These are phyloP conservation scores for Trichoderma gracile DNA, from an alignment of 2,329 filamentous ascomycete species.

Conservation along the genomic window DNA sequence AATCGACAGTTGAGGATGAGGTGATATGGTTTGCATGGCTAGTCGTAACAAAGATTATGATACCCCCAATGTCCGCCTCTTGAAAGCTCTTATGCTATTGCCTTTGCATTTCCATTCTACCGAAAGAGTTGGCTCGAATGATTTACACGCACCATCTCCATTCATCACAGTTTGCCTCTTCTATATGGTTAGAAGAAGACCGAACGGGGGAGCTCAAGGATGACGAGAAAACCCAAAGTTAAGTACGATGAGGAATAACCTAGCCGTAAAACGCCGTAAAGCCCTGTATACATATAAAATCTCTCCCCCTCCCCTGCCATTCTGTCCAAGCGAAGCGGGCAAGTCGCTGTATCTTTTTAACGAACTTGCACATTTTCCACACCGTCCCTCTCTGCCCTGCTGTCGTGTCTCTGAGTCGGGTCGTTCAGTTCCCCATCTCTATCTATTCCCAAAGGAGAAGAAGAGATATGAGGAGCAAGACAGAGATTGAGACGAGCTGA, in stretches of 20 bases:
- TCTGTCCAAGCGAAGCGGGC: neutral
- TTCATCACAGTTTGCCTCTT: neutral
- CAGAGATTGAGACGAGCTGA: neutral
- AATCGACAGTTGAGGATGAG: slow-evolving; percentile 2
- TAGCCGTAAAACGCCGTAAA: slow-evolving; percentile 26
- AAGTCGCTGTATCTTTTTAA: neutral
- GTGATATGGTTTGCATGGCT: slow-evolving; percentile 20
- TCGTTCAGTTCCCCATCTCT: neutral
- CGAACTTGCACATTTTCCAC: neutral
- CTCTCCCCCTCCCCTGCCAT: neutral
- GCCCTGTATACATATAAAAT: slow-evolving; percentile 25
- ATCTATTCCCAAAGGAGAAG: neutral
- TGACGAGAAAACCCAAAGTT: slow-evolving; percentile 16
- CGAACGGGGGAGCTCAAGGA: neutral
- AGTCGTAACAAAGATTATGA: slow-evolving; percentile 27
- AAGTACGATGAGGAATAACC: slow-evolving; percentile 25
- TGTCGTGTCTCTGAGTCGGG: neutral
- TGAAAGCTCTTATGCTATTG: neutral
- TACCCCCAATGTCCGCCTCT: slow-evolving; percentile 17
- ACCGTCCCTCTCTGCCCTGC: neutral
- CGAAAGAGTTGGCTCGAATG: neutral
- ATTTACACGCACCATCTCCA: neutral
- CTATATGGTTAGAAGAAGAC: neutral
- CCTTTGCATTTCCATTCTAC: neutral
- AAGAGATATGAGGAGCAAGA: too few relatives aligned